A percentile compares a stretch with the other conserved stretches of the same genome.
Evolutionary conservation across 192 early-diverging fungal genomes (phyloP).

Genomic region (Backusella australiensis): DNA sequence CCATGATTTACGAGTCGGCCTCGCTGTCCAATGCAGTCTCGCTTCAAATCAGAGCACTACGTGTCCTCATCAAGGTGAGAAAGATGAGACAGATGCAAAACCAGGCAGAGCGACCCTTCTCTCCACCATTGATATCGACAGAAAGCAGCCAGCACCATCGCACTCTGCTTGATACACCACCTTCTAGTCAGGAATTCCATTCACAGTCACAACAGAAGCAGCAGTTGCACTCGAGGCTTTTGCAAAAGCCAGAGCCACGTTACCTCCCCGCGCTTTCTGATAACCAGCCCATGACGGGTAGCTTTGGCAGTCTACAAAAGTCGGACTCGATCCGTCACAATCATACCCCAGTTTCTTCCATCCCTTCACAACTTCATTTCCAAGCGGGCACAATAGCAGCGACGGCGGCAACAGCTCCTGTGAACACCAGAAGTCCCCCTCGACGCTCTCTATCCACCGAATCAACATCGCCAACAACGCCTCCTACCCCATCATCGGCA

Average conservation of each 20-base stretch:
- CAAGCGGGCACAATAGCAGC: not conserved
- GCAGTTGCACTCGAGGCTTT: conserved; percentile 10
- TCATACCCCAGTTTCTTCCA: not conserved
- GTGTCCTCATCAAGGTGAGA: conserved; percentile 53
- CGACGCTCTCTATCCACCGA: not conserved
- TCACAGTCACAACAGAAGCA: conserved; percentile 37
- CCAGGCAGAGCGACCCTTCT: not conserved
- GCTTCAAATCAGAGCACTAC: conserved; percentile 56
- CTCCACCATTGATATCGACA: not conserved
- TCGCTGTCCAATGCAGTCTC: conserved; percentile 59
- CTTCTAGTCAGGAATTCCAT: not conserved
- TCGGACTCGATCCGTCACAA: not conserved
- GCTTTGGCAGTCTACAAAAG: not conserved
- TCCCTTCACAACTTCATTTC: not conserved
- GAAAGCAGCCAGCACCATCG: not conserved
- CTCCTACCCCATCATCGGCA: not conserved
- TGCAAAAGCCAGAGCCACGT: not conserved
- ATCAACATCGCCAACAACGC: not conserved
- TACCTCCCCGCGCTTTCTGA: not conserved
- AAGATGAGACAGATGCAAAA: conserved; percentile 39
- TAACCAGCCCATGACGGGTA: not conserved
- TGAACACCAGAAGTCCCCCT: not conserved
- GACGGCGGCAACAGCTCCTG: not conserved
- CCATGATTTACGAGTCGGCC: conserved; percentile 66
- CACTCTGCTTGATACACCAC: not conserved